Conservation (phyloP, 768 basidiomycete species). For the Lactarius psammicola region DNA sequence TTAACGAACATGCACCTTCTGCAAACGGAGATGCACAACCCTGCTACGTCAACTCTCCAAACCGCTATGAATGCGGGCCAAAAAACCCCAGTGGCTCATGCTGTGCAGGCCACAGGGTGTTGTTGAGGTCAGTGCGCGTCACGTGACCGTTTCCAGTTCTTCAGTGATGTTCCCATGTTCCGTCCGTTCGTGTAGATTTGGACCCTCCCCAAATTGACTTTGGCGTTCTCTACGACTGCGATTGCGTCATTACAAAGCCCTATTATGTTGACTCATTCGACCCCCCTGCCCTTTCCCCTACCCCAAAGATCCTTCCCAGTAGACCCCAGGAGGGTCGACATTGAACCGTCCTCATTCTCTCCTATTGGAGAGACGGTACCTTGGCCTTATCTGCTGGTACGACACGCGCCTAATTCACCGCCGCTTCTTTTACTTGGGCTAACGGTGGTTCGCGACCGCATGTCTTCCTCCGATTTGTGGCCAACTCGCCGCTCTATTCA, state of each 20-base stretch:
- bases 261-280: conserved; percentile 69
- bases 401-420: conserved; percentile 31
- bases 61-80: conserved; percentile 60
- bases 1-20: conserved; percentile 36
- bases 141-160: not conserved
- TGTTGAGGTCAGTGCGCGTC: conserved; percentile 60
- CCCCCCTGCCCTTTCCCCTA: conserved; percentile 54
- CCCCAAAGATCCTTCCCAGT: conserved; percentile 69
- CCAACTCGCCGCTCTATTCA: conserved; percentile 82
- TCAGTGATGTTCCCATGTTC: conserved; percentile 23
- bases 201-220: conserved; percentile 74
- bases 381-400: conserved; percentile 75
- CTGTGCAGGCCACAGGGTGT: conserved; percentile 73
- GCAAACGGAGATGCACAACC: conserved; percentile 34
- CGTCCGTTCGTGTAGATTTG: conserved; percentile 67
- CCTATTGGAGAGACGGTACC: conserved; percentile 69
- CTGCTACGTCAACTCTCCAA: conserved; percentile 60
- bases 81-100: conserved; percentile 76
- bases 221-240: conserved; percentile 70
- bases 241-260: conserved; percentile 60
- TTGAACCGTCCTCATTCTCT: conserved; percentile 73
- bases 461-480: conserved; percentile 83
- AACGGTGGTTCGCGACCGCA: conserved; percentile 34
- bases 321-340: conserved; percentile 72
- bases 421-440: conserved; percentile 5